Evolutionary conservation across 2,329 filamentous ascomycete genomes (phyloP).

Genomic region (Dactylellina cionopaga): DNA sequence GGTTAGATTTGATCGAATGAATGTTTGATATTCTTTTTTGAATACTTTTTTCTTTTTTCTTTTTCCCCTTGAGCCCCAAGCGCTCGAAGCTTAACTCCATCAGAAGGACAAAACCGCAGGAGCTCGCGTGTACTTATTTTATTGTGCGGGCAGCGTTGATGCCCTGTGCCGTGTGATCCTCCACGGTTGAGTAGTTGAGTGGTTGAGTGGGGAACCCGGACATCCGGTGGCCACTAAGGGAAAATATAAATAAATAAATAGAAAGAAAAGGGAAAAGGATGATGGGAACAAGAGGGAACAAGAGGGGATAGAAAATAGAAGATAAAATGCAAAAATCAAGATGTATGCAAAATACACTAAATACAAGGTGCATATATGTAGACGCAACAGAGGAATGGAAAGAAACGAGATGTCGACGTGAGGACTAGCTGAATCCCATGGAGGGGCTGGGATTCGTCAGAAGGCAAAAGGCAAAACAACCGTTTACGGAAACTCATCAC

Average conservation of each 20-base stretch:
- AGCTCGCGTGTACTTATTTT: conserved; percentile 53
- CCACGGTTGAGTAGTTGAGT: conserved; percentile 6
- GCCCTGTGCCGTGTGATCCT: conserved; percentile 46
- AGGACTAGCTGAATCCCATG: conserved; percentile 35
- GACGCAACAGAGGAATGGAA: conserved; percentile 17
- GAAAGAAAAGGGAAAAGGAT: too few species aligned
- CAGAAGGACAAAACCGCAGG: conserved; percentile 50
- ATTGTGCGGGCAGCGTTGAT: conserved; percentile 14
- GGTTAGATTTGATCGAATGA: conserved; percentile 30
- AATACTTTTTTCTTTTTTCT: too few species aligned
- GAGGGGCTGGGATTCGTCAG: conserved; percentile 46
- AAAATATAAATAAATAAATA: conserved; percentile 14
- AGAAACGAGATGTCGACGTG: conserved; percentile 27
- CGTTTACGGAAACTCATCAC: conserved; percentile 53
- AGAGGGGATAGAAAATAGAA: too few species aligned
- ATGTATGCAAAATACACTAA: conserved; percentile 3
- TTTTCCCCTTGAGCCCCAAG: conserved; percentile 34
- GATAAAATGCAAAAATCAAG: background rate
- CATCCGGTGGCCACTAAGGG: conserved; percentile 27
- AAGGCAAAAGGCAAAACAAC: conserved; percentile 49
- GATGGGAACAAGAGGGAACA: too few species aligned
- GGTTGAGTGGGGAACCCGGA: conserved; percentile 11
- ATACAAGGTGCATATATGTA: conserved; percentile 28
- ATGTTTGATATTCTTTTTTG: conserved; percentile 14
- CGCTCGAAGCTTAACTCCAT: conserved; percentile 21